Evolutionary conservation across 129 eudicot species (phyloP).

Genomic region (Centella asiatica): DNA sequence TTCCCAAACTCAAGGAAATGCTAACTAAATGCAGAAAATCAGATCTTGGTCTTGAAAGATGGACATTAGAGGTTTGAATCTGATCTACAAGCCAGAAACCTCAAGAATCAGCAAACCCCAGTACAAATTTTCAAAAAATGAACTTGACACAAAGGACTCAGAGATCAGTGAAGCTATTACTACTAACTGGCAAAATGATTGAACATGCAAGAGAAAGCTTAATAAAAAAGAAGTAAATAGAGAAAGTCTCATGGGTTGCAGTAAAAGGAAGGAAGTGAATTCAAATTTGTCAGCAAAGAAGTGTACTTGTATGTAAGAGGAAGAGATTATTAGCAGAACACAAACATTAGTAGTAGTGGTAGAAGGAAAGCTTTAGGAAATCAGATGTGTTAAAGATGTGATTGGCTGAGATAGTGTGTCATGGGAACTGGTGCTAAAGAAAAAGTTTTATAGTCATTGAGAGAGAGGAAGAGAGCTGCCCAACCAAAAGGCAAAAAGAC

Average conservation of each 20-base stretch:
- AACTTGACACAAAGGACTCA: too few relatives aligned
- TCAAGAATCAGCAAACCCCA: constrained; percentile 1
- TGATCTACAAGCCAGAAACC: not conserved
- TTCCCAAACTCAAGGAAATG: constrained; percentile 40
- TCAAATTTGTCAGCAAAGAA: constrained; percentile 32
- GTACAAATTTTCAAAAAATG: not conserved
- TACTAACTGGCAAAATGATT: not conserved
- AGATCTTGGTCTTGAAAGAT: not conserved
- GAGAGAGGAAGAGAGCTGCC: constrained; percentile 7
- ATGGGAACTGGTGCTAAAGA: constrained; percentile 33
- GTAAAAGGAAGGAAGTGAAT: constrained; percentile 28
- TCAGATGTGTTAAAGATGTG: constrained; percentile 27
- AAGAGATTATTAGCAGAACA: constrained; percentile 24
- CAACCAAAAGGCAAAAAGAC: constrained; percentile 27
- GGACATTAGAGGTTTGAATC: not conserved
- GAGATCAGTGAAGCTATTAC: constrained; percentile 7
- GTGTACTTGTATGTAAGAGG: constrained; percentile 39
- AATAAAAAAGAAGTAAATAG: not conserved
- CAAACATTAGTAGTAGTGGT: constrained; percentile 20
- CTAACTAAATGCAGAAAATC: constrained; percentile 7
- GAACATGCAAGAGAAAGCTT: constrained; percentile 2
- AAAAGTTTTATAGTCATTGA: constrained; percentile 9
- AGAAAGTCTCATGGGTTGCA: not conserved
- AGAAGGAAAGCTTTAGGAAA: constrained; percentile 21
- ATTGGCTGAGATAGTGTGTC: constrained; percentile 4